Conservation (phyloP, 2,329 filamentous ascomycete genomes). For the Scedosporium minutisporum region DNA sequence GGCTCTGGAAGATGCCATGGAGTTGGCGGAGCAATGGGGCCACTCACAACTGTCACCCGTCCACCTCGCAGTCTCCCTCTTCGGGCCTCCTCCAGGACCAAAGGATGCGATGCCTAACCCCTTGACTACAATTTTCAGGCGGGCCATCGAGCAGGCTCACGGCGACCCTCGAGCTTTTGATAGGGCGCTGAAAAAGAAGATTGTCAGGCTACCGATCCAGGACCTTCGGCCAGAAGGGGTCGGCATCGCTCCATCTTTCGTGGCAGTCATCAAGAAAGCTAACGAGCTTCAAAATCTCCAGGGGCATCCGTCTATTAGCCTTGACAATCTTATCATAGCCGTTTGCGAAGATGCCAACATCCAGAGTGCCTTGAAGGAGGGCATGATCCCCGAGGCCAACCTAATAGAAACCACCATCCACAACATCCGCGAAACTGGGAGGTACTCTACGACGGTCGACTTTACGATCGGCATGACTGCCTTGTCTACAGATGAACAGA, state of each 20-base stretch:
- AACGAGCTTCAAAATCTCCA: constrained; percentile 93
- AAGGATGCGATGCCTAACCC: constrained; percentile 61
- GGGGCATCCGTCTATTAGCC: constrained; percentile 87
- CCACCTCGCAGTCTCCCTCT: constrained; percentile 75
- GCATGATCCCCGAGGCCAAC: constrained; percentile 86
- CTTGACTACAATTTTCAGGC: constrained; percentile 70
- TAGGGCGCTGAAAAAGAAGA: constrained; percentile 77
- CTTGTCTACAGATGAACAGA: constrained; percentile 92
- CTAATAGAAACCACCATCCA: constrained; percentile 80
- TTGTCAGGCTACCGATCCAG: constrained; percentile 87
- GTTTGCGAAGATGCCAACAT: constrained; percentile 71
- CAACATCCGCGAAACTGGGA: constrained; percentile 81
- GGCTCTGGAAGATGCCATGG: constrained; percentile 80
- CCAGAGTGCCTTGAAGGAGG: constrained; percentile 65
- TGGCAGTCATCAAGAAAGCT: constrained; percentile 72
- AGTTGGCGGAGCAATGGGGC: constrained; percentile 76
- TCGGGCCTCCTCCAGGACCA: constrained; percentile 67
- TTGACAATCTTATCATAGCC: constrained; percentile 86
- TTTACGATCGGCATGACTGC: constrained; percentile 98
- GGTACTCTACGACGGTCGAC: constrained; percentile 92
- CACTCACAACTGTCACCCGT: constrained; percentile 86
- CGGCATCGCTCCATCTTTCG: constrained; percentile 71
- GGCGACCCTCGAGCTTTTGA: constrained; percentile 87
- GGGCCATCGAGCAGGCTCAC: constrained; percentile 87
- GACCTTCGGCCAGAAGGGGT: constrained; percentile 88